A percentile compares a stretch with the other conserved stretches of the same genome.
phyloP scores from a whole-genome alignment of 176 grass and related monocot species.

The Oryza australiensis region DNA sequence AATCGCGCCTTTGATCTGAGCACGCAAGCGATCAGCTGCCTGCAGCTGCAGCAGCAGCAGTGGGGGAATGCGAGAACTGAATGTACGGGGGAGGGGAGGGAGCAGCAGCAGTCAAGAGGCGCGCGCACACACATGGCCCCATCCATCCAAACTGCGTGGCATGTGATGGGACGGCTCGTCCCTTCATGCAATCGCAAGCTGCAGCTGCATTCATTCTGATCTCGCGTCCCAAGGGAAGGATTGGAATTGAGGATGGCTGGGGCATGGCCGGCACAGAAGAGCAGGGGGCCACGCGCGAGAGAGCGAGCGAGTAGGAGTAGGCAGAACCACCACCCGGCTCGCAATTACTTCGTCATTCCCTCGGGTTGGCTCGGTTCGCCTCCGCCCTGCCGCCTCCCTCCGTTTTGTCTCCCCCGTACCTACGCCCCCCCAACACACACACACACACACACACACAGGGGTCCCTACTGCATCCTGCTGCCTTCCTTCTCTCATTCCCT shows the following conservation, averaged over 20 bases:
- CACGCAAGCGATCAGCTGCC: background rate
- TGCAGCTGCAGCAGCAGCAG: background rate
- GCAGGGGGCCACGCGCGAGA: background rate
- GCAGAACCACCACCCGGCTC: slow-evolving; percentile 16
- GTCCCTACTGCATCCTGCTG: background rate
- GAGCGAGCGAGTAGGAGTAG: background rate
- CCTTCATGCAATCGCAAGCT: slow-evolving; percentile 19
- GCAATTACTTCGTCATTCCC: slow-evolving; percentile 50
- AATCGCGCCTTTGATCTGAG: background rate
- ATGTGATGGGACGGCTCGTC: slow-evolving; percentile 42
- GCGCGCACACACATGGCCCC: background rate
- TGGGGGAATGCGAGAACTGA: slow-evolving; percentile 21
- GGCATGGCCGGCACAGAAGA: background rate
- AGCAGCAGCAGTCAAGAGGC: background rate
- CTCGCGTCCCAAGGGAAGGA: slow-evolving; percentile 37
- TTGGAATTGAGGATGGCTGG: background rate
- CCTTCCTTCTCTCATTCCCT: background rate
- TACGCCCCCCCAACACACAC: background rate
- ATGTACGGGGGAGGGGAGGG: slow-evolving; percentile 26
- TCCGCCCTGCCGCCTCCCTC: slow-evolving; percentile 9
- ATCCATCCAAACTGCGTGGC: background rate
- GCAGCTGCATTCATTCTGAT: slow-evolving; percentile 47
- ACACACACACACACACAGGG: no score
- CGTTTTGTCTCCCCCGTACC: slow-evolving; percentile 51
- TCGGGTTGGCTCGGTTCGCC: background rate